Evolutionary conservation across 495 filamentous ascomycete genomes (phyloP), one percentile per base, ranked within the genome.

Genomic region (Collariella sp.): DNA sequence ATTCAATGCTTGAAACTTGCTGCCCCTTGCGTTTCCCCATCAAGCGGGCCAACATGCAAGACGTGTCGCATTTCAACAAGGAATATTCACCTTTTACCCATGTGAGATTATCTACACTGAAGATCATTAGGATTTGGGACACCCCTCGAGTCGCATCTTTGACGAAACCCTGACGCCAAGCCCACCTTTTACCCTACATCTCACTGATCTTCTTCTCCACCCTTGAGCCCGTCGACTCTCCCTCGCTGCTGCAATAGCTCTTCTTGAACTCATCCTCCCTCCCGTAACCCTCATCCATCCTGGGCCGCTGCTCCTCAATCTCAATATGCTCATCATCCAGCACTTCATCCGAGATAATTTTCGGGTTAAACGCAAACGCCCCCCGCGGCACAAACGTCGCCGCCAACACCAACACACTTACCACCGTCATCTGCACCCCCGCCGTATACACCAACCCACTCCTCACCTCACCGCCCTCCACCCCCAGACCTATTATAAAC

Each of bases 401-500:
- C 3, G 54, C 52, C 1, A 74, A 22, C 4, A 75, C 63, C 7
- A 75, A 24, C 2, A 40, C 61, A 1, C 61, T 42, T 11, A 76
- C 55, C 7, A 74, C 56, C 13, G 68, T 68, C 51, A 74, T 73
- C 57, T 74, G 72, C 18, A 75, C 62, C 22, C 72, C 69, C 7
- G 55, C 68, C 12, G 73, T 66, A 38, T 65, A 67, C 7, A 62
- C 53, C 34, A 68, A 53, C 0, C 60, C 67, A 2, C 38, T 31
- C 26, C 59, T 52, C 11, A 71, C 64, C 11, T 46, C 24, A 35
- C 59, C 56, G 5, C 55, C 57, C 10, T 48, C 23, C 9, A 41
- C 62, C 64, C 4, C 68, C 67, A 0, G 61, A 61, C 29, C 54
- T 15, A 19, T 57, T 63, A 49, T 64, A 72, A 6, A 70, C 55